Percentiles rank a stretch among this genome's conserved stretches.
Evolutionary conservation across 2,329 filamentous ascomycete genomes (phyloP).

Genomic region (Monosporascus cannonballus): DNA sequence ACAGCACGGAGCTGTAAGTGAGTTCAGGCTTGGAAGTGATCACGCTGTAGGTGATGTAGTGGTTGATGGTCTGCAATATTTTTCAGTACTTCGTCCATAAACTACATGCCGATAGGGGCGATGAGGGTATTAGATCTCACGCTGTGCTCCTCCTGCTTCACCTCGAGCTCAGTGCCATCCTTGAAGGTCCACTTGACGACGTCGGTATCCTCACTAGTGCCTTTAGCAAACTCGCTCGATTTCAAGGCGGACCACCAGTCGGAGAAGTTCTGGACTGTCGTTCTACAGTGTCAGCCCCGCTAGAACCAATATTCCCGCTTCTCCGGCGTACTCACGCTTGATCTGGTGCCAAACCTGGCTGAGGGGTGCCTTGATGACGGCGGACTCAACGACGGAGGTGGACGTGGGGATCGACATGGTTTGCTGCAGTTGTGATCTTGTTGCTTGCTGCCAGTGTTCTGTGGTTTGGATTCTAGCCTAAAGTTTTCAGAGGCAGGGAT

Average conservation of each 20-base stretch:
- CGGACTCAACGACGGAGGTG: constrained; percentile 59
- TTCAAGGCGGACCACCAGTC: constrained; percentile 61
- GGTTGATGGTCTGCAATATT: constrained; percentile 53
- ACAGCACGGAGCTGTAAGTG: constrained; percentile 59
- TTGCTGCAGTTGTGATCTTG: constrained; percentile 6
- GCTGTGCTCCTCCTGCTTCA: constrained; percentile 73
- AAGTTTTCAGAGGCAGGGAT: neutral
- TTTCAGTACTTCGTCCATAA: neutral
- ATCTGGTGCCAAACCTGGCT: constrained; percentile 66
- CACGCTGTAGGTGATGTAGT: constrained; percentile 70
- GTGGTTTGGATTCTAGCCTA: no score
- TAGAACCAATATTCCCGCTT: neutral
- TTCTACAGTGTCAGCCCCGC: neutral
- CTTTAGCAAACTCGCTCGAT: constrained; percentile 58
- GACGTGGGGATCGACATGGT: constrained; percentile 55
- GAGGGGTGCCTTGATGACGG: constrained; percentile 63
- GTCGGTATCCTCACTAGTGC: constrained; percentile 56
- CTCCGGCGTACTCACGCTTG: constrained; percentile 41
- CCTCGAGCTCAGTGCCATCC: constrained; percentile 61
- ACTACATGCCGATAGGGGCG: no score
- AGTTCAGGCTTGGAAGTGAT: constrained; percentile 61
- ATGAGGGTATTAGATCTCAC: constrained; percentile 32
- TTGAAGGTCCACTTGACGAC: constrained; percentile 66
- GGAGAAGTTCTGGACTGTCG: constrained; percentile 54
- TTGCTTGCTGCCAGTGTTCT: constrained; percentile 2